A percentile compares a stretch with the other conserved stretches of the same genome.
Evolutionary conservation across 176 grass and related monocot species (phyloP).

Genomic region (Bonia amplexicaulis): DNA sequence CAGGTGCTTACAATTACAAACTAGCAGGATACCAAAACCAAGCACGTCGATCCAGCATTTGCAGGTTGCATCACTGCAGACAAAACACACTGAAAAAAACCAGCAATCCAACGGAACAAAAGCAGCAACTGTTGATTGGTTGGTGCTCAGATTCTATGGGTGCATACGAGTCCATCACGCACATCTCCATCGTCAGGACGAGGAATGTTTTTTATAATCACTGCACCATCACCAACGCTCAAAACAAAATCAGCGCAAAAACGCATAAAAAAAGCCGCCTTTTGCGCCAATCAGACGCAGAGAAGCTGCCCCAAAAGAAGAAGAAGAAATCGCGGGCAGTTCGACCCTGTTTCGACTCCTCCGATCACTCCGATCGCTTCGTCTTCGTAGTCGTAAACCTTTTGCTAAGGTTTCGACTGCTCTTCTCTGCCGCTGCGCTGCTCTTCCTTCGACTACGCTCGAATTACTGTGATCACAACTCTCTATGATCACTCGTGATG

Average conservation of each 20-base stretch:
- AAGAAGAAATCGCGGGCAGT: too few relatives aligned
- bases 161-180: conserved; percentile 54
- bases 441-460: too few relatives aligned
- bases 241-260: not conserved
- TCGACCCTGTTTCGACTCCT: too few relatives aligned
- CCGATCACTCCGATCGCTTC: too few relatives aligned
- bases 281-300: not conserved
- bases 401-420: too few relatives aligned
- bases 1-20: not conserved
- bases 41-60: too few relatives aligned
- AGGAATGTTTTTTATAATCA: conserved; percentile 55
- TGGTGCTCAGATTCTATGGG: conserved; percentile 85
- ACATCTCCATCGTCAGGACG: conserved; percentile 44
- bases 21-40: not conserved
- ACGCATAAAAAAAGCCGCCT: not conserved
- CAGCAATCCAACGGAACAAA: not conserved
- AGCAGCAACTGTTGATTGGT: too few relatives aligned
- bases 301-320: not conserved
- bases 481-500: too few relatives aligned
- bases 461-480: too few relatives aligned
- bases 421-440: too few relatives aligned
- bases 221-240: not conserved
- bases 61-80: too few relatives aligned
- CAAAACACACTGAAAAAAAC: not conserved
- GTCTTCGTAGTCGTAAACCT: too few relatives aligned